These are phyloP conservation scores for Pochonia chlamydosporia DNA, from an alignment of 2,329 filamentous ascomycete genomes.

Conservation along the genomic window DNA sequence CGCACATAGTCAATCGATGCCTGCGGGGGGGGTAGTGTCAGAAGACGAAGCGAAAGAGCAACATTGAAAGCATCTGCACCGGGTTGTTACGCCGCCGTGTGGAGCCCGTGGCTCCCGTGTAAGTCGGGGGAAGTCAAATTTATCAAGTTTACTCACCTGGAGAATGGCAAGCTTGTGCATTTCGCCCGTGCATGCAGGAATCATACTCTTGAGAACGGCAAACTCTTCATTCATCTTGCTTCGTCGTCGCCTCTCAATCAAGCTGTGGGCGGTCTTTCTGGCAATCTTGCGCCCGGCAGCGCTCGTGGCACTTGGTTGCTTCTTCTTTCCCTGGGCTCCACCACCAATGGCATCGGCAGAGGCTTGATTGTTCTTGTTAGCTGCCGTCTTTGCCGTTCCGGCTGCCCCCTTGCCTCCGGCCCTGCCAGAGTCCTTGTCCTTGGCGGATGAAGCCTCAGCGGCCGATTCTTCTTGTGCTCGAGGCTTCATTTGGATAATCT, in stretches of 20 bases:
- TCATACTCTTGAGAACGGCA: constrained; percentile 86
- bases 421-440: constrained; percentile 18
- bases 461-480: constrained; percentile 34
- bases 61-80: no score
- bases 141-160: constrained; percentile 55
- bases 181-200: constrained; percentile 90
- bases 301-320: constrained; percentile 68
- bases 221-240: constrained; percentile 99
- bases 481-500: constrained; percentile 98
- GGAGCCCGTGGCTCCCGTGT: no score
- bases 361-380: constrained; percentile 4
- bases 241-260: constrained; percentile 83
- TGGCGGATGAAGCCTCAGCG: constrained; percentile 16
- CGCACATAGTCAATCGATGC: constrained; percentile 94
- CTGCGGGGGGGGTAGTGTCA: constrained; percentile 35
- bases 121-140: neutral
- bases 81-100: neutral
- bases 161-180: constrained; percentile 98
- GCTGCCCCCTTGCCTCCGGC: constrained; percentile 14
- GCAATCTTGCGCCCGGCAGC: constrained; percentile 92
- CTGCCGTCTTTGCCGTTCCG: constrained; percentile 14
- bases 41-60: neutral
- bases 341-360: constrained; percentile 5
- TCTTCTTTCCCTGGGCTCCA: constrained; percentile 56
- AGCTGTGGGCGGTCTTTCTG: constrained; percentile 89